phyloP scores from a whole-genome alignment of 2,329 filamentous ascomycete genomes.

The Cladosporium sp. region DNA sequence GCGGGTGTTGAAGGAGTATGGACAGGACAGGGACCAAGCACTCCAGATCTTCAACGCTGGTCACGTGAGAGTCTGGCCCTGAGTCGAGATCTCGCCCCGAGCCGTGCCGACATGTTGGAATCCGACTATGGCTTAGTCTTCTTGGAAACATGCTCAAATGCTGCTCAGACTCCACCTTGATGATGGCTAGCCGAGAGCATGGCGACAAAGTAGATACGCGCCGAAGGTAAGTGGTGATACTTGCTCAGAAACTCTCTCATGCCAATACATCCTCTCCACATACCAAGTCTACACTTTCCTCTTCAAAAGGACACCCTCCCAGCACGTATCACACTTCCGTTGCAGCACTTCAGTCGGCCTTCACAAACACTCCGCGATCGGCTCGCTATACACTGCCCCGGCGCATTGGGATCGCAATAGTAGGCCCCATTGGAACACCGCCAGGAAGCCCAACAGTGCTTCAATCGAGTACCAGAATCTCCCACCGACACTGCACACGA shows the following conservation, averaged over 20 bases:
- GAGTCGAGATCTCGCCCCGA: not conserved
- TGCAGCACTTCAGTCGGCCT: too few relatives aligned
- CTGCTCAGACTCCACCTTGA: slow-evolving; percentile 10
- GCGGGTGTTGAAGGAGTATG: not conserved
- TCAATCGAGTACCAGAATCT: not conserved
- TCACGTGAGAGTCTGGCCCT: not conserved
- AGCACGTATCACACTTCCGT: too few relatives aligned
- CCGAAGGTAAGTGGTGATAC: slow-evolving; percentile 2
- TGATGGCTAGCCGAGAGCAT: not conserved
- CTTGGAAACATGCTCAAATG: slow-evolving; percentile 4
- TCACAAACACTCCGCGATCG: too few relatives aligned
- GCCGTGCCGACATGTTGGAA: not conserved
- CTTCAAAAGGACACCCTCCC: too few relatives aligned
- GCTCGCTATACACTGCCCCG: too few relatives aligned
- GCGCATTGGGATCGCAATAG: not conserved
- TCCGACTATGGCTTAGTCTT: not conserved
- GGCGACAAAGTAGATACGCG: not conserved
- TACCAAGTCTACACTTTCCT: not conserved
- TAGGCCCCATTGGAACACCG: not conserved
- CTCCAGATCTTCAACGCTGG: not conserved
- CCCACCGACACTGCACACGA: not conserved
- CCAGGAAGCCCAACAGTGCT: too few relatives aligned
- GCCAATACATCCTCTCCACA: not conserved
- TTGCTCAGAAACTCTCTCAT: not conserved
- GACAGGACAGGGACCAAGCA: not conserved